Base-by-base conservation (phyloP, 306 rosid species). In the Inga leiocalycina region DNA sequence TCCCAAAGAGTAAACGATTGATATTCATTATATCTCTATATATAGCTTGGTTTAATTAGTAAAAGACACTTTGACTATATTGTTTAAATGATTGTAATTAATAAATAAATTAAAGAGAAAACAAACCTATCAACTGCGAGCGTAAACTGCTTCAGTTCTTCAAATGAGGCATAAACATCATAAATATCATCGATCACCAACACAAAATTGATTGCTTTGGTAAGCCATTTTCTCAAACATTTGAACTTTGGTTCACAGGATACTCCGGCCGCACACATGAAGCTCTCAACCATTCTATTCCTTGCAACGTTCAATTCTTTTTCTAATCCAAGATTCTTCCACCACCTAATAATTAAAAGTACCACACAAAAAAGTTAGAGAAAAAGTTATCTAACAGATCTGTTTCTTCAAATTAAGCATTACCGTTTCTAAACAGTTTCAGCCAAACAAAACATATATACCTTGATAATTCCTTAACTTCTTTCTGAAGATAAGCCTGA, bases 271-370 rank as follows among this genome's bases (percentile, higher is more conserved):
- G 89, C 73, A 77, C 92, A 91, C 86, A 89, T 81, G 93, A 91
- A 93, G 78, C 89, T 65, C 78, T 91, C 93, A 20, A 88, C 97
- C 84, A 93, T 78, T 78, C 97, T 84, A 65, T 89, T 92, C 80
- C 97, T 80, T 81, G 94, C 90, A 81, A 93, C 91, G 32, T 46
- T 51, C 86, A 91, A 49, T 0, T 85, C 78, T 39, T 86, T 52
- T 71, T 41, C 64, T 14, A 90, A 37, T 14, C 88, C 94, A 20
- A 88, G 88, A 48, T 88, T 88, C 75, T 78, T 88, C 97, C 97
- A 93, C 95, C 95, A 93, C 85, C 95, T 93, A 83, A 37, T 37
- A 37, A 48, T 13, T 10, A 12, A 12, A 30, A 10, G 68, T 4
- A 4, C 11, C 35, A 61, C 37, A 61, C n/a, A 61, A 8, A 20